phyloP scores from a whole-genome alignment of 345 rosid species.

The Euphorbia pulcherrima region DNA sequence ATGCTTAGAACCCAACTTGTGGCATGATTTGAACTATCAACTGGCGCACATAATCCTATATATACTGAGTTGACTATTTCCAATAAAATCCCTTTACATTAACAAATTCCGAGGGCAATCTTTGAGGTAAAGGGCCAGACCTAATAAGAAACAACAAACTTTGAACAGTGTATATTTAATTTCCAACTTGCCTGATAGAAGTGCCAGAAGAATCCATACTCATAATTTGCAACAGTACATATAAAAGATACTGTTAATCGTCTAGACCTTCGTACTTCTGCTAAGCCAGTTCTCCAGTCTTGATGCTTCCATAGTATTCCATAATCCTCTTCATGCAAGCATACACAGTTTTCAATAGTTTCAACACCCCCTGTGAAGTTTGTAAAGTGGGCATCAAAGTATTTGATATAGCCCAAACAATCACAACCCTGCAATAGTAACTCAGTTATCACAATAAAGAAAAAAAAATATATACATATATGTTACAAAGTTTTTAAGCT shows the following conservation, averaged over 20 bases:
- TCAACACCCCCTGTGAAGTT: conserved; percentile 90
- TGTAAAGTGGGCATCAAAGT: conserved; percentile 86
- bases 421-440: conserved; percentile 64
- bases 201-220: conserved; percentile 91
- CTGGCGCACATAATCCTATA: background rate
- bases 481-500: background rate
- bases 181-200: conserved; percentile 71
- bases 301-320: conserved; percentile 95
- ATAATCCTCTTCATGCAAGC: conserved; percentile 92
- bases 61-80: background rate
- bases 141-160: background rate
- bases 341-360: conserved; percentile 84
- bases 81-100: background rate
- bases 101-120: background rate
- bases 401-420: conserved; percentile 80
- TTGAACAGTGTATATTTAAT: background rate
- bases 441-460: background rate
- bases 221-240: conserved; percentile 87
- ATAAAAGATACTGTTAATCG: conserved; percentile 73
- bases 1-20: background rate
- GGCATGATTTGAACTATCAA: background rate
- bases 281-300: conserved; percentile 95
- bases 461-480: background rate
- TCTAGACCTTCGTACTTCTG: conserved; percentile 90
- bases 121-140: background rate